phyloP scores from a whole-genome alignment of 768 basidiomycete species.

The Lyophyllum atratum region DNA sequence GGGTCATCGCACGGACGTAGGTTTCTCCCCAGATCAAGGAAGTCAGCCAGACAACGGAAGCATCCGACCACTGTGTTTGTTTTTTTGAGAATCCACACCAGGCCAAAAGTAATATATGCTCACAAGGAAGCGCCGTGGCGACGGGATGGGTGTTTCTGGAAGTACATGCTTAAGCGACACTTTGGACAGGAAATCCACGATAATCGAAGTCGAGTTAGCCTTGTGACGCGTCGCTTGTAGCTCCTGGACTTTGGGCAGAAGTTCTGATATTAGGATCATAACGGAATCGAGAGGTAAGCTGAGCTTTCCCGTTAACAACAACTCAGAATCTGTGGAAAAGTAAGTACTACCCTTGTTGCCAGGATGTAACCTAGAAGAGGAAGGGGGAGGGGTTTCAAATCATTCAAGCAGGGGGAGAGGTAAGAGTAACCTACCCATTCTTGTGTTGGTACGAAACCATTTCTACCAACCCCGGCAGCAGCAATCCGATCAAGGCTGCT shows the following conservation, averaged over 20 bases:
- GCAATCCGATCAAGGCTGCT: conserved; percentile 64
- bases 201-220: conserved; percentile 63
- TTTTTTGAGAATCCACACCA: background rate
- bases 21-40: conserved; percentile 95
- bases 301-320: conserved; percentile 9
- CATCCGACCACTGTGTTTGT: conserved; percentile 80
- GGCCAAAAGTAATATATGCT: conserved; percentile 25
- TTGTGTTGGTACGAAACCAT: conserved; percentile 93
- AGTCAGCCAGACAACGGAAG: conserved; percentile 89
- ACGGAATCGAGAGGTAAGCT: conserved; percentile 90
- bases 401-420: background rate
- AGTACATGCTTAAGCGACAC: conserved; percentile 73
- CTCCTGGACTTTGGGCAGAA: conserved; percentile 83
- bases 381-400: conserved; percentile 1
- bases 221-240: conserved; percentile 69
- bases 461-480: conserved; percentile 75
- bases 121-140: conserved; percentile 77
- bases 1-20: conserved; percentile 87
- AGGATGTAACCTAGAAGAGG: conserved; percentile 71
- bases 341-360: conserved; percentile 85
- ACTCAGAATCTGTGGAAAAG: conserved; percentile 2
- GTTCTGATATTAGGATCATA: conserved; percentile 85
- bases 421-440: conserved; percentile 81
- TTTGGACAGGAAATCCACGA: conserved; percentile 74
- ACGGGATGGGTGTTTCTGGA: conserved; percentile 65